Evolutionary conservation across 768 basidiomycete genomes (phyloP), one percentile per base, ranked within the genome.

Genomic region (Collybiopsis luxurians): DNA sequence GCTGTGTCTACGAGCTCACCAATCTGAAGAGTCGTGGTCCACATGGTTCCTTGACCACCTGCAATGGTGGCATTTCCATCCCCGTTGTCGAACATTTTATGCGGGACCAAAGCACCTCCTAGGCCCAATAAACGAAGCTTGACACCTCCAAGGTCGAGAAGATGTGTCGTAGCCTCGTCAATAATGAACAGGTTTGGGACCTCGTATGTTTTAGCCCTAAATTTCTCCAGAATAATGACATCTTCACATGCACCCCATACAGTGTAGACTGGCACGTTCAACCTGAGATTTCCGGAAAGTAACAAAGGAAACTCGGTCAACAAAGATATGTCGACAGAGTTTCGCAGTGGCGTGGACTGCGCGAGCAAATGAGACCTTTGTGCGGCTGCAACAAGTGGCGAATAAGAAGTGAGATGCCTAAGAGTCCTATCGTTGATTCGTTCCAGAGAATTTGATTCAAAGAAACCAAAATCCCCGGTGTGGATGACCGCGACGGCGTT

Each of bases 391-490:
- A 99, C 90, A 57, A 98, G 86, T 12, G 95, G 95, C 24, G 95
- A 97, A 75, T 99, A 98, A 81, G 90, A 90, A 34, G 96, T 87
- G 59, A 98, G 84, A 72, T 99, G 97, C 65, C 94, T 90, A 27
- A 98, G 86, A 27, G 96, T 97, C 62, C 92, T 85, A 82, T 98
- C 95, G 66, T 90, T 91, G 74, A 99, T 97, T 63, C 92, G 79
- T 17, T 91, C 88, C 50, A 96, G 79, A 69, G 91, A 93, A 60
- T 78, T 77, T 27, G 83, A 76, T 71, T 95, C 92, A 71, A 96
- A 97, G 75, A 99, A 97, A 58, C 97, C 97, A 84, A 98, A 98
- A 76, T 99, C 97, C 53, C 97, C 97, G 0, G 95, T 96, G 69
- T 98, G 96, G 58, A 99, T 91, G 69, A 98, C 87, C 17, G 95